Evolutionary conservation across 495 filamentous ascomycete species (phyloP), one percentile per base, ranked within the genome.

Genomic region (Terfezia boudieri): DNA sequence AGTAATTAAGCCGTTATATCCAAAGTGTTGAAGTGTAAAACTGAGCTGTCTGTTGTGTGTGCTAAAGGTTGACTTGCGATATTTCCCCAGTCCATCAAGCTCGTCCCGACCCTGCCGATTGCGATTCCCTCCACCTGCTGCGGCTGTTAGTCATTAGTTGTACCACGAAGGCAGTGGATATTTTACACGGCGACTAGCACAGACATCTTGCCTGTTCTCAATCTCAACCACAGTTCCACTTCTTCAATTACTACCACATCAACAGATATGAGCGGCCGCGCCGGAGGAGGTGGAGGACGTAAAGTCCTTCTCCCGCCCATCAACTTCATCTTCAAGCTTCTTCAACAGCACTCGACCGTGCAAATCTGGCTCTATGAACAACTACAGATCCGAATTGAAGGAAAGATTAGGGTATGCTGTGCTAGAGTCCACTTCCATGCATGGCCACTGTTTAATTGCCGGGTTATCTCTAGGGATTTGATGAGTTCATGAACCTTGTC

Each of bases 401-500:
- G 90, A 23, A 92, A 87, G 69, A 93, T 98, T 60, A 76, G 87
- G 63, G 89, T 94, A 66, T 22, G 77, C 64, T 23, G n/a, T 36
- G 7, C 26, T 32, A 4, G 26, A 32, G 26, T 32, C 26, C 7
- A 32, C 26, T 1, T 32, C 0, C 4, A 14, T 36, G 16, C 16
- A 3, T 10, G 16, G 23, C 41, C 49, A 20, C 26, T 58, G n/a
- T 22, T 9, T 17, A 14, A 50, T 57, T 37, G 56, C 41, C 11
- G 22, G 14, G 23, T 58, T 36, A 7, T 38, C 10, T 36, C 17
- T 63, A 92, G 83, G 87, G 86, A 36, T 98, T 94, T 59, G 90
- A 98, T 67, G 90, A 98, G 67, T 98, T 95, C 70, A 96, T 98
- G 92, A 98, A 98, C 68, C 74, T 98, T 46, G 90, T 96, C 36